phyloP scores from a whole-genome alignment of 208 protist species.

The Angomonas desouzai region DNA sequence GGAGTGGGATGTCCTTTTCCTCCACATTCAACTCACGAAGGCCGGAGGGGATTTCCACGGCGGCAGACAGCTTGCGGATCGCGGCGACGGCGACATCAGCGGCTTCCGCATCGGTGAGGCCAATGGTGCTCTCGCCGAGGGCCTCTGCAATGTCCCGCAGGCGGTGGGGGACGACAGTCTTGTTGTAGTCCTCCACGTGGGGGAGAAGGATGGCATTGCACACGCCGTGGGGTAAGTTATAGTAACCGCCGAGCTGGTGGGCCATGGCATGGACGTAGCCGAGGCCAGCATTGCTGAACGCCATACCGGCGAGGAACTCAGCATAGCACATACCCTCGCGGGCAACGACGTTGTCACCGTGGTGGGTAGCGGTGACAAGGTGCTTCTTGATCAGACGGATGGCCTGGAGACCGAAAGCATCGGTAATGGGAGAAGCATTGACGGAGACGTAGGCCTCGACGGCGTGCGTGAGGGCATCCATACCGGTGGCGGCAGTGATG shows the following conservation, averaged over 20 bases:
- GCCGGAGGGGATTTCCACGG: conserved; percentile 55
- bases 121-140: conserved; percentile 14
- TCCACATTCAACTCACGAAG: conserved; percentile 57
- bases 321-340: conserved; percentile 84
- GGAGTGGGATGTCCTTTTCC: no score
- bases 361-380: conserved; percentile 41
- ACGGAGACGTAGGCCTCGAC: conserved; percentile 81
- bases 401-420: conserved; percentile 66
- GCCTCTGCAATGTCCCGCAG: no score
- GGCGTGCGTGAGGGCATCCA: conserved; percentile 89
- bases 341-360: conserved; percentile 42
- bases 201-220: conserved; percentile 86
- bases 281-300: conserved; percentile 88
- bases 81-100: conserved; percentile 49
- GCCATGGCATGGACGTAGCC: conserved; percentile 88
- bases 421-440: conserved; percentile 53
- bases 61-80: conserved; percentile 40
- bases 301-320: conserved; percentile 86
- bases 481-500: conserved; percentile 85
- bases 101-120: conserved; percentile 27
- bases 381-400: conserved; percentile 68
- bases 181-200: conserved; percentile 49
- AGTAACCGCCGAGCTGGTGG: conserved; percentile 83
- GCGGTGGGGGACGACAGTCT: no score
- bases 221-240: conserved; percentile 84